phyloP scores from a whole-genome alignment of 257 asterid species.

The Verbena officinalis region DNA sequence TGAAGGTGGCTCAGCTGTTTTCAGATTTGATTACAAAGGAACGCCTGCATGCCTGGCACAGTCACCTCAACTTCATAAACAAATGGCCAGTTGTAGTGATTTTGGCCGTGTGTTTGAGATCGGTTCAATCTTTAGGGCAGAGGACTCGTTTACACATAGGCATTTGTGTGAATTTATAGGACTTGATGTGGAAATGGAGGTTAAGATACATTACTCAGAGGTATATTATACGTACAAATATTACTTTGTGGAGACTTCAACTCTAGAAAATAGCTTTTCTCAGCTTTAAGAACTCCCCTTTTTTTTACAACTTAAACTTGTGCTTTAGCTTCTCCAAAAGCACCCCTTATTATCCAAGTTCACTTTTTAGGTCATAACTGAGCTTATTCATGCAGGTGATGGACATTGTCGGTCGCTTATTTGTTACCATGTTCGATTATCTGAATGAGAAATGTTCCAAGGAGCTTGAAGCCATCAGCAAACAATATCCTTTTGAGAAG shows the following conservation, averaged over 20 bases:
- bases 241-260: no score
- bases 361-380: constrained; percentile 16
- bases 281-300: no score
- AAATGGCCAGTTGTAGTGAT: constrained; percentile 89
- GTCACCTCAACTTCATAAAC: constrained; percentile 95
- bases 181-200: constrained; percentile 95
- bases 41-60: constrained; percentile 90
- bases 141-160: constrained; percentile 89
- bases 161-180: constrained; percentile 95
- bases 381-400: constrained; percentile 62
- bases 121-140: constrained; percentile 91
- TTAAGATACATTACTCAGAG: constrained; percentile 90
- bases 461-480: constrained; percentile 82
- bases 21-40: constrained; percentile 80
- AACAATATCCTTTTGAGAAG: constrained; percentile 82
- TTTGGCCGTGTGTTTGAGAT: constrained; percentile 85
- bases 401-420: constrained; percentile 81
- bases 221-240: no score
- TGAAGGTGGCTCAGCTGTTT: constrained; percentile 96
- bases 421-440: constrained; percentile 75
- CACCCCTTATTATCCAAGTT: no score
- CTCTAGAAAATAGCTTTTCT: no score
- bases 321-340: no score
- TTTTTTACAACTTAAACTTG: no score
- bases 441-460: constrained; percentile 64